Base-by-base conservation (phyloP, 2,329 filamentous ascomycete genomes). In the Calonectria ilicicola region DNA sequence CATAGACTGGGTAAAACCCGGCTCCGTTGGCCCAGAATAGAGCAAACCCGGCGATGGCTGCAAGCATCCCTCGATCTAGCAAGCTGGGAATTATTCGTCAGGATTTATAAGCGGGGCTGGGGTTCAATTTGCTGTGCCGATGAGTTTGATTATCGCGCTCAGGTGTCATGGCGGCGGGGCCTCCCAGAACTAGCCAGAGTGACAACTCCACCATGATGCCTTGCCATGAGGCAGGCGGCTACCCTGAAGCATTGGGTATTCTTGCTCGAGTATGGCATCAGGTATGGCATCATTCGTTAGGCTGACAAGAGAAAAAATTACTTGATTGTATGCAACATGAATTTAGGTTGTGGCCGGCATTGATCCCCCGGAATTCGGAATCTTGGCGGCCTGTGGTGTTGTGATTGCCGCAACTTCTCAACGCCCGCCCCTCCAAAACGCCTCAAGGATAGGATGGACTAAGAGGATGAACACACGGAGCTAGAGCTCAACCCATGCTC, bases 51-150 rank as follows among this genome's bases (percentile, higher is more conserved):
- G 58, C 40, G 26, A 63, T 63, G 40, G 40, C 44, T 27, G 32
- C 46, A 53, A 60, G 27, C 40, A 47, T 40, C 35, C 7, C 27
- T 32, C 27, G 40, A 47, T 69, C 49, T 47, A 44, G 32, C 53
- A 60, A 40, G 53, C 15, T 23, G 21, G 5, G 47, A 67, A 63
- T 47, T 51, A 64, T 71, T 71, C 64, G 69, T 71, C 26, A 71
- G 53, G 64, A 71, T 67, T 71, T 47, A 67, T 71, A 71, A 71
- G 64, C 69, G 64, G 56, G 69, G 56, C 64, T 71, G 64, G 62
- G 67, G 21, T 60, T 38, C 35, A 27, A 26, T 63, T 12, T 26
- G 21, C 27, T 58, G 38, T 53, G 38, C 23, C 53, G 29, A 42
- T 40, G 9, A 29, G 19, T 62, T 62, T 60, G 38, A 67, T 40